phyloP scores from a whole-genome alignment of 73 alveolate species.

The Durusdinium trenchii region DNA sequence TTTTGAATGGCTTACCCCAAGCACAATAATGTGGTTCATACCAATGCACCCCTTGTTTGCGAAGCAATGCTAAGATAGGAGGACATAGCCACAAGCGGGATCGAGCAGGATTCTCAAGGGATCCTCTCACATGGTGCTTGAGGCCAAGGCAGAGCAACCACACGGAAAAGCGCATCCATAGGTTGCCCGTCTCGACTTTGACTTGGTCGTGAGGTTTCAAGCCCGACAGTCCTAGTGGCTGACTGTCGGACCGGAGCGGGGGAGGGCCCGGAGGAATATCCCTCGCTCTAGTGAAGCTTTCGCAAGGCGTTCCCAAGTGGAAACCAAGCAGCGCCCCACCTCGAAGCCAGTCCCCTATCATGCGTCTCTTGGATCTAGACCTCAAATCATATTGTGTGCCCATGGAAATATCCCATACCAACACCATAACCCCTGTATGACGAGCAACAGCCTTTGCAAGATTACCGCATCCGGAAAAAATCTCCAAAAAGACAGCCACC shows the following conservation, averaged over 20 bases:
- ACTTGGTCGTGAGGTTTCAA: neutral
- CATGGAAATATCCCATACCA: constrained; percentile 1
- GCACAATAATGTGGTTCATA: neutral
- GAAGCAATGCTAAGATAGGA: neutral
- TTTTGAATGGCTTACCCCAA: constrained; percentile 35
- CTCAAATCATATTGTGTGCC: constrained; percentile 31
- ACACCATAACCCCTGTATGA: neutral
- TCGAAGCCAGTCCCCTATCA: neutral
- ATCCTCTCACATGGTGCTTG: neutral
- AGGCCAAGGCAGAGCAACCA: neutral
- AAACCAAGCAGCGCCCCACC: neutral
- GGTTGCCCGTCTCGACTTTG: constrained; percentile 6
- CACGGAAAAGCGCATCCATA: constrained; percentile 19
- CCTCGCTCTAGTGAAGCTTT: constrained; percentile 25
- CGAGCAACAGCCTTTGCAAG: neutral
- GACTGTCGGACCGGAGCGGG: neutral
- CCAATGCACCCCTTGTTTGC: neutral
- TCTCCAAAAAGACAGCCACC: neutral
- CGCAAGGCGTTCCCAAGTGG: constrained; percentile 42
- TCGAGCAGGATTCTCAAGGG: neutral
- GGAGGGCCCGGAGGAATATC: constrained; percentile 28
- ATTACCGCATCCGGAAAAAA: neutral
- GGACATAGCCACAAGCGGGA: constrained; percentile 21
- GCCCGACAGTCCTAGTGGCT: neutral
- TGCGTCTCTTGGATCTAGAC: neutral